These are phyloP conservation scores for Ceratocystis alfenasii DNA, from an alignment of 2,329 filamentous ascomycete genomes.

Conservation along the genomic window DNA sequence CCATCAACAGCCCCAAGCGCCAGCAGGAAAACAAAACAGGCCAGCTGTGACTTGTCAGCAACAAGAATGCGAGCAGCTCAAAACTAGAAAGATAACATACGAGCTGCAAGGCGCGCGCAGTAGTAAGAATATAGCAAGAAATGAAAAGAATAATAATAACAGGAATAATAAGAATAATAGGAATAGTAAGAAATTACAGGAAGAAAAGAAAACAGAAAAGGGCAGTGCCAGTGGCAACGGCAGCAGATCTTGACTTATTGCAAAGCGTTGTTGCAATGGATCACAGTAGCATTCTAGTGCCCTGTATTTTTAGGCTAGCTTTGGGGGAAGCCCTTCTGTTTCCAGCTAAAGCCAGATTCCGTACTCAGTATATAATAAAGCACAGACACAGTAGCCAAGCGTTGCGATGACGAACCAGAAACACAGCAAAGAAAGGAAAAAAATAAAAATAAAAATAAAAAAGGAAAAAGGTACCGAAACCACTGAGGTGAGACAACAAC, in stretches of 20 bases:
- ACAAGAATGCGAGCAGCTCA: background rate
- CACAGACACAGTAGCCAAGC: background rate
- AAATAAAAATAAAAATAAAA: background rate
- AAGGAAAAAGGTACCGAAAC: background rate
- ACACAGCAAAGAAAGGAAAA: background rate
- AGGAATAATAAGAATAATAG: background rate
- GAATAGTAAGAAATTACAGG: background rate
- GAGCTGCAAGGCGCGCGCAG: background rate
- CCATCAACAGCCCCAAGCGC: constrained; percentile 1
- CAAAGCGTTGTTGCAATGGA: background rate
- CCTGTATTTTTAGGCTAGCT: background rate
- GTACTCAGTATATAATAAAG: background rate
- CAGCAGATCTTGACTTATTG: constrained; percentile 4
- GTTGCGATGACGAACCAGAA: background rate
- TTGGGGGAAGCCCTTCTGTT: constrained; percentile 1
- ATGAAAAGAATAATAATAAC: background rate
- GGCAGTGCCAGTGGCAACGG: background rate
- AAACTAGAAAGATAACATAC: background rate
- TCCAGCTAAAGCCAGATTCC: constrained; percentile 5
- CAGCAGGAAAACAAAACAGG: background rate
- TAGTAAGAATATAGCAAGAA: background rate
- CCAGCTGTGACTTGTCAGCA: background rate
- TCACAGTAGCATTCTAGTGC: background rate
- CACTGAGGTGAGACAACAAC: too few species aligned
- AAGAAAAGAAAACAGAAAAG: background rate